Evolutionary conservation across 2,329 filamentous ascomycete genomes (phyloP), one percentile per base, ranked within the genome.

Genomic region (Nannizzia gypsea): DNA sequence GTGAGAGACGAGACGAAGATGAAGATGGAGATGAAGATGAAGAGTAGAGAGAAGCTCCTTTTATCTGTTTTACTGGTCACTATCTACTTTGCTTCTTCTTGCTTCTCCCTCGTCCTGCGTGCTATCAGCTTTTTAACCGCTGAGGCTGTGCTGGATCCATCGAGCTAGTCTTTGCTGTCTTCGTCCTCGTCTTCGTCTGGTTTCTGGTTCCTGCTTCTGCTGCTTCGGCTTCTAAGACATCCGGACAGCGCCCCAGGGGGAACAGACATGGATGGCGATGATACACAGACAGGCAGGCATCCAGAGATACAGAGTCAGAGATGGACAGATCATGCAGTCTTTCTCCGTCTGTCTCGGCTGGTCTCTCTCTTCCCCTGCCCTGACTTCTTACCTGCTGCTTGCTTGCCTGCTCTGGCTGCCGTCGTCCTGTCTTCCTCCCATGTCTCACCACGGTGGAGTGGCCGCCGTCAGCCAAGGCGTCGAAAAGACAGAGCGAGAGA

Each of bases 391-490:
- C 31, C 31, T 34, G 31, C 31, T 3, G 15, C n/a, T 17, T 15
- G 15, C 4, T 15, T 15, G n/a, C 38, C 15, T 42, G n/a, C 38
- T 26, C n/a, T n/a, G n/a, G n/a, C n/a, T n/a, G n/a, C n/a, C n/a
- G n/a, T n/a, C n/a, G 9, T n/a, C 13, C 22, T n/a, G 9, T 52
- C 13, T 26, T 31, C 44, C 13, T 20, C 55, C 55, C 31, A 40
- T 57, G 55, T 57, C 55, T 57, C 55, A 57, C 55, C 55, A 57
- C 55, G 42, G 55, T 57, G 55, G 55, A 42, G 55, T 44, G 36
- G 4, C 28, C 31, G 31, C 20, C 20, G 26, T n/a, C 26, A 26
- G 50, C 50, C 50, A 54, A 54, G 50, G 22, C 50, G 50, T 26
- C 26, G 28, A 34, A 9, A 34, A 11, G 31, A 11, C 31, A 36